phyloP scores from a whole-genome alignment of 257 asterid species.

The Rehmannia glutinosa region DNA sequence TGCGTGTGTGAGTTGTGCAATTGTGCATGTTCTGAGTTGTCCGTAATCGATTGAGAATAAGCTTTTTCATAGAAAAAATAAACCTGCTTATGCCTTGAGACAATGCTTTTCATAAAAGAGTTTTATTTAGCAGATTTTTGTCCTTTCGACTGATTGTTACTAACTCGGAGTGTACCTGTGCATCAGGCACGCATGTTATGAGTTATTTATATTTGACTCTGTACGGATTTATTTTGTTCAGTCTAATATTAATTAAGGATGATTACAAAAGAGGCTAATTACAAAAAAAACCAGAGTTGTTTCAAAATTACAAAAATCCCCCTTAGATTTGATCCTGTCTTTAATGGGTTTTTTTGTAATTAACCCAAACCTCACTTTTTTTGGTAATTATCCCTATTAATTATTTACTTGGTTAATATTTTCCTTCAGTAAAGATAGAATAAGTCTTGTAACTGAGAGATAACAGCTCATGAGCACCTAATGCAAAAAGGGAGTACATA shows the following conservation, averaged over 20 bases:
- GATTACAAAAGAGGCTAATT: too few relatives aligned
- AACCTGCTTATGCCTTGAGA: neutral
- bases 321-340: too few relatives aligned
- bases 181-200: neutral
- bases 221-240: neutral
- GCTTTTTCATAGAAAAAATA: neutral
- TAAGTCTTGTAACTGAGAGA: neutral
- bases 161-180: neutral
- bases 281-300: too few relatives aligned
- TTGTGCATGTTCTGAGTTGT: neutral
- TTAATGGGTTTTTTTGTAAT: too few relatives aligned
- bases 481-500: neutral
- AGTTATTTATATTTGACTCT: neutral
- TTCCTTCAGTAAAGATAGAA: neutral
- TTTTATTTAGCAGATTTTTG: neutral
- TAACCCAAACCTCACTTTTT: too few relatives aligned
- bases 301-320: too few relatives aligned
- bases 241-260: too few relatives aligned
- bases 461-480: neutral
- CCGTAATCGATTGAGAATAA: neutral
- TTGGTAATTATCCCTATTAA: neutral
- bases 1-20: neutral
- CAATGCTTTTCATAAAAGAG: neutral
- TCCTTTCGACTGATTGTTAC: neutral
- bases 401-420: neutral